These are phyloP conservation scores for Dryas alaskensis DNA, from an alignment of 306 rosid genomes.

Conservation along the genomic window DNA sequence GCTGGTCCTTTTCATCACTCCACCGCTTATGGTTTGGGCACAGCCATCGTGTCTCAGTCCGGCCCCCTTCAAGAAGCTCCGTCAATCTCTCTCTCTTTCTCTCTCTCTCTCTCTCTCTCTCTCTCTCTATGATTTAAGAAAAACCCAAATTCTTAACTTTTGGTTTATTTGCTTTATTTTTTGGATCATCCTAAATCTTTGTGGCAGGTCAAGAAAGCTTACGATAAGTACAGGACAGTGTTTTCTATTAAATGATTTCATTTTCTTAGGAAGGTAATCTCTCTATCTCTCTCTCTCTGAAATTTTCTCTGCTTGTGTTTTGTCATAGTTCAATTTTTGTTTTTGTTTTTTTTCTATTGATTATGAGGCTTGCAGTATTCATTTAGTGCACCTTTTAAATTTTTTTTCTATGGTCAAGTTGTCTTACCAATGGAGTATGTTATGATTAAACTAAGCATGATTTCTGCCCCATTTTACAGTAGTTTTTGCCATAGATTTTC, in stretches of 20 bases:
- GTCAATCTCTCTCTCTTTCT: no score
- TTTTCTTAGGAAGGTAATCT: slow-evolving; percentile 83
- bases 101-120: no score
- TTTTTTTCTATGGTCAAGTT: neutral
- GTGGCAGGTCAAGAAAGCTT: slow-evolving; percentile 55
- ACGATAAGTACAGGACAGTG: slow-evolving; percentile 78
- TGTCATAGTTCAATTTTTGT: neutral
- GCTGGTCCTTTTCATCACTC: no score
- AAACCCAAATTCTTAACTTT: neutral
- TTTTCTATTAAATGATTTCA: slow-evolving; percentile 81
- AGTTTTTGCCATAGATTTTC: neutral
- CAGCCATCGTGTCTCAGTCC: no score
- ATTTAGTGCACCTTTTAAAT: neutral
- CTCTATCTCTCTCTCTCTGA: neutral
- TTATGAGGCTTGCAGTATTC: neutral
- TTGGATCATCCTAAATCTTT: neutral
- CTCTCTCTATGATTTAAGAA: no score
- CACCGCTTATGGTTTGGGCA: no score
- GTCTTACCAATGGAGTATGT: neutral
- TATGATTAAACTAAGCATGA: neutral
- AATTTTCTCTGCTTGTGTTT: neutral
- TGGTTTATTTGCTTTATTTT: no score
- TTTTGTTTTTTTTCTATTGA: neutral
- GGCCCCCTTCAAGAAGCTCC: no score
- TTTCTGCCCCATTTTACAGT: neutral